A percentile compares a stretch with the other conserved stretches of the same genome.
Conservation (phyloP, 139 green algal genomes). For the Coccomyxa sp. region DNA sequence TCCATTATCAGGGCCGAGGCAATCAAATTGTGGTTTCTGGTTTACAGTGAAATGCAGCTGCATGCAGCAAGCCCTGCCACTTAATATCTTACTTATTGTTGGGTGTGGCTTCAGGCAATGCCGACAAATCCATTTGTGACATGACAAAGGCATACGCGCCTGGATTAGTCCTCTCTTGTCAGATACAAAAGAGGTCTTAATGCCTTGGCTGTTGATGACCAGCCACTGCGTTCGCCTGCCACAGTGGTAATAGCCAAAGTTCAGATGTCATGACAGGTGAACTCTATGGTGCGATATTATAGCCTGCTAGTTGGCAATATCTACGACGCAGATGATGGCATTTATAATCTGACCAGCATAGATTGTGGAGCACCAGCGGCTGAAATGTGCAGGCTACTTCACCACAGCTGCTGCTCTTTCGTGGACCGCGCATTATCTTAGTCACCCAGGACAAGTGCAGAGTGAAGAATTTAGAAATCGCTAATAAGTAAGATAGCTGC, state of each 20-base stretch:
- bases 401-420: neutral
- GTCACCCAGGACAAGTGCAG: no score
- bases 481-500: neutral
- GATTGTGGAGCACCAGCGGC: neutral
- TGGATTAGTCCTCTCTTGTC: conserved; percentile 78
- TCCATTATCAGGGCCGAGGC: neutral
- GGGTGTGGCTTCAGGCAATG: neutral
- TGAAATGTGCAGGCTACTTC: neutral
- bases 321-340: no score
- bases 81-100: neutral
- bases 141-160: conserved; percentile 5
- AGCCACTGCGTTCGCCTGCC: conserved; percentile 48
- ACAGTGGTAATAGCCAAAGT: neutral
- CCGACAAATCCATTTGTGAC: neutral
- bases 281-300: no score
- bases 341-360: no score
- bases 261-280: neutral
- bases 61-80: neutral
- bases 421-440: no score
- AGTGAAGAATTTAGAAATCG: neutral
- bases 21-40: neutral
- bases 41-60: neutral
- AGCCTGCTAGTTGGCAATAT: no score
- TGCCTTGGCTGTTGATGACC: conserved; percentile 39
- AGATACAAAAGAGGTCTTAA: conserved; percentile 41